Conservation (phyloP, 805 yeast genomes). For the Sugiyamaella marilandica region DNA sequence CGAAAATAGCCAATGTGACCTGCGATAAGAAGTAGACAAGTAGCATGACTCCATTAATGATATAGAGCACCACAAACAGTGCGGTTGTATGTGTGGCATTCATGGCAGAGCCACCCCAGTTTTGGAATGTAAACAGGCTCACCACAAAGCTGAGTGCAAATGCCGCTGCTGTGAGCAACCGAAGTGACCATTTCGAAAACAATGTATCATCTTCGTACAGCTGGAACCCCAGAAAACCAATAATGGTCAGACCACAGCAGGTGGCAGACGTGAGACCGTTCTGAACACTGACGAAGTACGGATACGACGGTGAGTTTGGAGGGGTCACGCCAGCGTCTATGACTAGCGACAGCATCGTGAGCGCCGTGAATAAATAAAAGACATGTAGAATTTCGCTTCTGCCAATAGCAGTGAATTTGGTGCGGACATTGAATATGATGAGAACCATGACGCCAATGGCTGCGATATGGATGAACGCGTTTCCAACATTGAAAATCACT, state of each 20-base stretch:
- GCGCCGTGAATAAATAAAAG: conserved; percentile 53
- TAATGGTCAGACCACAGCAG: conserved; percentile 62
- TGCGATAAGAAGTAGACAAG: conserved; percentile 63
- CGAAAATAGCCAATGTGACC: conserved; percentile 57
- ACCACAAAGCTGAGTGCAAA: conserved; percentile 65
- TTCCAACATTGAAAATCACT: conserved; percentile 81
- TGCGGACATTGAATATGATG: conserved; percentile 70
- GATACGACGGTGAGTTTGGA: conserved; percentile 68
- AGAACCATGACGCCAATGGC: conserved; percentile 60
- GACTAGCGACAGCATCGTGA: conserved; percentile 61
- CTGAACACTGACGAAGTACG: conserved; percentile 80
- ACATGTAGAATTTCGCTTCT: conserved; percentile 78
- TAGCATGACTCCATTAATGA: conserved; percentile 65
- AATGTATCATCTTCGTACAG: conserved; percentile 92
- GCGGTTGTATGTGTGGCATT: conserved; percentile 57
- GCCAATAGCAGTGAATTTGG: conserved; percentile 93
- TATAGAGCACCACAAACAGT: conserved; percentile 63
- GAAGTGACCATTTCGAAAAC: conserved; percentile 53
- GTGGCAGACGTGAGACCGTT: conserved; percentile 67
- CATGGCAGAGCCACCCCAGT: conserved; percentile 44
- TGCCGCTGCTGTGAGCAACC: conserved; percentile 49
- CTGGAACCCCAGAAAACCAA: conserved; percentile 81
- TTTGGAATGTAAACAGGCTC: conserved; percentile 65
- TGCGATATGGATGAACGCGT: conserved; percentile 78
- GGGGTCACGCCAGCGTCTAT: conserved; percentile 94